phyloP scores from a whole-genome alignment of 352 stramenopile genomes.

The Phytophthora syringae region DNA sequence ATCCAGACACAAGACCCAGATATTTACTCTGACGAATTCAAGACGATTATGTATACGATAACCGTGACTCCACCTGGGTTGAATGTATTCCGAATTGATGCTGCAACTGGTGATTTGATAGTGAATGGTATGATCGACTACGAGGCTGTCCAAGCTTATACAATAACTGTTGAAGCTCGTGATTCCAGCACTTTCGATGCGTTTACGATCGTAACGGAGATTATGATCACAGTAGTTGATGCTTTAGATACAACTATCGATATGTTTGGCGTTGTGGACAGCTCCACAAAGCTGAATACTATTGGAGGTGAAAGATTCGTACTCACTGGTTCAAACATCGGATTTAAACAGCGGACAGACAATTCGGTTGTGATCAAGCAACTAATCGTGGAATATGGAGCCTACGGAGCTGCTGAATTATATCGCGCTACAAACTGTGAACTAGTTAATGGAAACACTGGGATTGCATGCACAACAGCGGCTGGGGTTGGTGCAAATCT shows the following conservation, averaged over 20 bases:
- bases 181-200: constrained; percentile 39
- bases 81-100: constrained; percentile 41
- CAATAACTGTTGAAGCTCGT: constrained; percentile 38
- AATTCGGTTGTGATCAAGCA: constrained; percentile 41
- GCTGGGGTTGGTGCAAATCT: constrained; percentile 47
- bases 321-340: constrained; percentile 57
- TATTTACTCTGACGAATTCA: constrained; percentile 35
- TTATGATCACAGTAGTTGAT: constrained; percentile 26
- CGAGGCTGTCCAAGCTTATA: constrained; percentile 53
- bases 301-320: constrained; percentile 44
- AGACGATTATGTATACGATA: constrained; percentile 44
- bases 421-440: constrained; percentile 50
- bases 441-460: constrained; percentile 54
- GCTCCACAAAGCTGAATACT: constrained; percentile 33
- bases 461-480: constrained; percentile 46
- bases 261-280: constrained; percentile 10
- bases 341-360: constrained; percentile 59
- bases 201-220: constrained; percentile 13
- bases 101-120: constrained; percentile 36
- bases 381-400: constrained; percentile 51
- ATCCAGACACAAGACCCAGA: constrained; percentile 48
- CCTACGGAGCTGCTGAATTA: constrained; percentile 40
- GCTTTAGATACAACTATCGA: constrained; percentile 30
- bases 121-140: constrained; percentile 49
- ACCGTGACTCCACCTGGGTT: constrained; percentile 39